These are phyloP conservation scores for Beauveria sp. DNA, from an alignment of 2,329 filamentous ascomycete species.

Conservation along the genomic window DNA sequence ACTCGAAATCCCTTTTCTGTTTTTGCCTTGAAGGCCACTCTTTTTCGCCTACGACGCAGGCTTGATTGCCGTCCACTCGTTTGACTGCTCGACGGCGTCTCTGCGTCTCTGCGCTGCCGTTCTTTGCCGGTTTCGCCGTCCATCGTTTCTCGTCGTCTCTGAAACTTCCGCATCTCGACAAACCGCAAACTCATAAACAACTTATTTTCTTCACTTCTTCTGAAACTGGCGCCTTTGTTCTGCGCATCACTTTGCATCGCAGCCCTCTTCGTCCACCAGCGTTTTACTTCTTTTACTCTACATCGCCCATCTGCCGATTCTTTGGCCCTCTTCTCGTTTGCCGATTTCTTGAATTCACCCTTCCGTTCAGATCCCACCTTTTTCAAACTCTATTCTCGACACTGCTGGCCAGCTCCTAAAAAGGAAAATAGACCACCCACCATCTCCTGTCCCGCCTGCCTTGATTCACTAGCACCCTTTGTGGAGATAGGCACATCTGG, in stretches of 20 bases:
- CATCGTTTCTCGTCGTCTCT: background rate
- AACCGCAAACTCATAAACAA: background rate
- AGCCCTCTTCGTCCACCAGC: background rate
- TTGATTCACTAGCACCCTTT: constrained; percentile 15
- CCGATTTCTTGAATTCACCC: background rate
- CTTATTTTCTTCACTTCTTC: background rate
- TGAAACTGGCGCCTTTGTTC: background rate
- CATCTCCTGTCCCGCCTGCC: constrained; percentile 9
- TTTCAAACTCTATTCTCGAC: background rate
- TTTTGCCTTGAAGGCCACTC: constrained; percentile 4
- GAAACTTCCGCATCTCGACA: constrained; percentile 7
- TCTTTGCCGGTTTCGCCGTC: background rate
- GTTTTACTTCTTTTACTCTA: background rate
- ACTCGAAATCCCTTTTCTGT: constrained; percentile 5
- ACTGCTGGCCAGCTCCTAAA: background rate
- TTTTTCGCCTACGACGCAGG: background rate
- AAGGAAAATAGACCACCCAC: constrained; percentile 1
- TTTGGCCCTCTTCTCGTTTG: background rate
- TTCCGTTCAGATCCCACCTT: background rate
- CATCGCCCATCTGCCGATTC: background rate
- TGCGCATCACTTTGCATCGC: background rate
- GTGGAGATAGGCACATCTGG: background rate
- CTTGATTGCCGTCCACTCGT: constrained; percentile 8
- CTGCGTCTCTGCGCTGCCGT: background rate
- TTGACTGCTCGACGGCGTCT: background rate